Conservation (phyloP, 345 rosid genomes). For the Citrus glauca region DNA sequence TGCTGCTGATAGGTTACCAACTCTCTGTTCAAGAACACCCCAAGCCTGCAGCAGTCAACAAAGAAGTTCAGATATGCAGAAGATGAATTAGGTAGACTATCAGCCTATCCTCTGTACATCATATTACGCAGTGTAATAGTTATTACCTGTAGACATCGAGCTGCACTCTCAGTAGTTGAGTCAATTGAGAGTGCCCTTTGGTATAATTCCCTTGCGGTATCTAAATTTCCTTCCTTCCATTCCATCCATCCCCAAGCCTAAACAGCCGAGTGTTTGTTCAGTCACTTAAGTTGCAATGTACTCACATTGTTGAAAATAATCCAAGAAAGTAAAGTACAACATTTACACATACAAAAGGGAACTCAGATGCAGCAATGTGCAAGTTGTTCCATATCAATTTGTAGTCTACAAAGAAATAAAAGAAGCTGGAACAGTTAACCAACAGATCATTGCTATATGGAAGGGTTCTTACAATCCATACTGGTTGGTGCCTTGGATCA, state of each 20-base stretch:
- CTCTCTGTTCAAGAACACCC: slow-evolving; percentile 96
- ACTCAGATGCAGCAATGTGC: not conserved
- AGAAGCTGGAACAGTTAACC: not conserved
- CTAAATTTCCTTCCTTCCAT: slow-evolving; percentile 92
- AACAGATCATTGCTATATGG: not conserved
- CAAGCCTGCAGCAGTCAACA: slow-evolving; percentile 55
- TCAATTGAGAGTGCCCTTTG: slow-evolving; percentile 73
- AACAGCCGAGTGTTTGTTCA: slow-evolving; percentile 20
- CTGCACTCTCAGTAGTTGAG: slow-evolving; percentile 76
- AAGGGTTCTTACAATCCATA: slow-evolving; percentile 82
- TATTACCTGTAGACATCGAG: slow-evolving; percentile 86
- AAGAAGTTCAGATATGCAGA: not conserved
- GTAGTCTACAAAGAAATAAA: not conserved
- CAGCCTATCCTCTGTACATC: not conserved
- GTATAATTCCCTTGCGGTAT: slow-evolving; percentile 76
- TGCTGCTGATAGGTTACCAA: slow-evolving; percentile 79
- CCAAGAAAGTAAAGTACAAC: not conserved
- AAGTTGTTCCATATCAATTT: not conserved
- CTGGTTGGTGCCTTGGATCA: slow-evolving; percentile 87
- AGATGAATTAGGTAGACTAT: not conserved
- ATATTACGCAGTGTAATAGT: not conserved
- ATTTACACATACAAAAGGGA: not conserved
- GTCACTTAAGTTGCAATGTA: not conserved
- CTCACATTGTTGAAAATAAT: not conserved
- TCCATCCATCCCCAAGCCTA: slow-evolving; percentile 99